Base-by-base conservation (phyloP, 345 rosid genomes). In the Pistacia atlantica region DNA sequence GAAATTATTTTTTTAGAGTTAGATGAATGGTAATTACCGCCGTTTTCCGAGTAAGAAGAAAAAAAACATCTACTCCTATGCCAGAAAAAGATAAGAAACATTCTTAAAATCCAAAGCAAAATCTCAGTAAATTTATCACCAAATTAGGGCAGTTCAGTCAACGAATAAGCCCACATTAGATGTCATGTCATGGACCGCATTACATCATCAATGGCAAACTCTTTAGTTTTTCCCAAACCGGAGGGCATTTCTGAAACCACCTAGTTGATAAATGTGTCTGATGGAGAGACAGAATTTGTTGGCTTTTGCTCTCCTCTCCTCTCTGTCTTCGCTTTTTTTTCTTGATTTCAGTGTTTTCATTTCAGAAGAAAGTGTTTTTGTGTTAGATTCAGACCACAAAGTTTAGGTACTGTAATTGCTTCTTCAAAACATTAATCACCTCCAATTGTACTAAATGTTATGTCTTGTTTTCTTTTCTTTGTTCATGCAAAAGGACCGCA, bases 281-380 rank as follows among this genome's bases (percentile, higher is more conserved):
- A n/a, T 13, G 11, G 65, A 3, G 67, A 12, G 37, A 2, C 33
- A 3, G 10, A 9, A 5, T 48, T n/a, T 56, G 72, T 65, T 42
- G 60, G 70, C 25, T 22, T 25, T n/a, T 25, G 48, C 55, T 66
- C 33, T 0, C 55, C 17, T 72, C 59, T 64, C 65, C 48, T 25
- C 11, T 37, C 18, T 65, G 55, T 25, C 4, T 63, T 54, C 1
- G 16, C 33, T 52, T 54, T 35, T 54, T 35, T 62, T 22, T 63
- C 71, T 79, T 62, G 49, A 56, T 75, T 71, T 80, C 83, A 75
- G 75, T 51, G 69, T 38, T 51, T 58, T 49, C 7, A 51, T 12
- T 42, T 42, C 1, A 55, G 17, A 45, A 25, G 8, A 68, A 31
- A 11, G 28, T 51, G 11, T 59, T 33, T 76, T 11, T 31, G n/a